Evolutionary conservation across 129 eudicot species (phyloP).

Genomic region (Chrysanthemum lavandulifolium): DNA sequence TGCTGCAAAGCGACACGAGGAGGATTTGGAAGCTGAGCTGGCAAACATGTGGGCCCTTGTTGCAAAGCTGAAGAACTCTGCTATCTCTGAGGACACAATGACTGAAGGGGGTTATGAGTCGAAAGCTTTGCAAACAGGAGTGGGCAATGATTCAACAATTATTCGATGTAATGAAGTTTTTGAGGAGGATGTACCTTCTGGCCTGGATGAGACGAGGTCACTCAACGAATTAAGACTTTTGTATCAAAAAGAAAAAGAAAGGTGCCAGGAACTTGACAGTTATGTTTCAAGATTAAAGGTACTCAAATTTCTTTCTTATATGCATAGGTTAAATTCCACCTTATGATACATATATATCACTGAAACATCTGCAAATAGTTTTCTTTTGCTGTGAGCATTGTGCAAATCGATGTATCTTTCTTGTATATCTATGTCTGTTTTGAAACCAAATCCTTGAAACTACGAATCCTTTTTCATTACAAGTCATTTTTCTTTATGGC

Average conservation of each 20-base stretch:
- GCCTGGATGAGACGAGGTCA: conserved; percentile 28
- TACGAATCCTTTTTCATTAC: not conserved
- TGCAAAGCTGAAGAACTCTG: conserved; percentile 48
- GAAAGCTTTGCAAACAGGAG: conserved; percentile 14
- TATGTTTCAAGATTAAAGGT: conserved; percentile 55
- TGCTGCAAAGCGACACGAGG: conserved; percentile 62
- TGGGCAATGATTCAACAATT: conserved; percentile 21
- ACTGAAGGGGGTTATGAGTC: conserved; percentile 14
- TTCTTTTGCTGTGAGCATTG: not conserved
- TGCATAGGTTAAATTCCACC: not conserved
- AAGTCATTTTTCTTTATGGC: conserved; percentile 19
- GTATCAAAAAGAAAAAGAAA: conserved; percentile 44
- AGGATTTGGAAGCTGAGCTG: conserved; percentile 72
- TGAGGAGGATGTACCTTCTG: conserved; percentile 23
- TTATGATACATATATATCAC: not conserved
- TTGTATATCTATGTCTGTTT: not conserved
- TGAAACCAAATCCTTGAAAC: not conserved
- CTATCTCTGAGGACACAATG: conserved; percentile 21
- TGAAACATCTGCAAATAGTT: not conserved
- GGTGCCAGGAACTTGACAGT: conserved; percentile 47
- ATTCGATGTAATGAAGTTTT: conserved; percentile 21
- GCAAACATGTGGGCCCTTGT: conserved; percentile 69
- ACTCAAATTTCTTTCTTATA: conserved; percentile 3
- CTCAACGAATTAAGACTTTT: conserved; percentile 36
- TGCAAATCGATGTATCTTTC: not conserved